Evolutionary conservation across 2,329 filamentous ascomycete species (phyloP).

Genomic region (Colletotrichum navitas): DNA sequence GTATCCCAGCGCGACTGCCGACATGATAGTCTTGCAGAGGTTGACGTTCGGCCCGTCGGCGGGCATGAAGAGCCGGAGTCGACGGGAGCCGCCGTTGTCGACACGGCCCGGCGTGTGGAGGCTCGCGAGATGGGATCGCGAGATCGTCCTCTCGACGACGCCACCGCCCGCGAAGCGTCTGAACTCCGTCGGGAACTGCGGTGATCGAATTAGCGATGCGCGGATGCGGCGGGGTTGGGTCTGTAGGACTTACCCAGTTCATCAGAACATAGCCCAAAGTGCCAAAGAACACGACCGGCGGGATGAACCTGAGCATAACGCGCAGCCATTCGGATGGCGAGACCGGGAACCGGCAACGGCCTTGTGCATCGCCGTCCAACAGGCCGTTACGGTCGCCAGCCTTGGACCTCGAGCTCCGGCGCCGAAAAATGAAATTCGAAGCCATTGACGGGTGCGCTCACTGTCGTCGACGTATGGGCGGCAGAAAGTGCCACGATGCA

Average conservation of each 20-base stretch:
- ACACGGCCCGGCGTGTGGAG: neutral
- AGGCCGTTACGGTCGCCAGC: neutral
- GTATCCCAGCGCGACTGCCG: constrained; percentile 54
- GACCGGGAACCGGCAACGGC: neutral
- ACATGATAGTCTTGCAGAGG: constrained; percentile 56
- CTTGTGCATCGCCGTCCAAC: constrained; percentile 8
- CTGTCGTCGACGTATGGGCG: neutral
- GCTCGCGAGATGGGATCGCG: constrained; percentile 8
- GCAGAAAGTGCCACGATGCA: neutral
- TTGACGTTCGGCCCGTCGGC: constrained; percentile 53
- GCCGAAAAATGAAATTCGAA: neutral
- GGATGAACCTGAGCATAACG: neutral
- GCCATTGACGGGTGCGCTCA: neutral
- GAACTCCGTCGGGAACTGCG: constrained; percentile 11
- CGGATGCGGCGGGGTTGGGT: too few relatives aligned
- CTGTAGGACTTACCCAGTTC: constrained; percentile 2
- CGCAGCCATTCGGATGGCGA: neutral
- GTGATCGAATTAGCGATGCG: neutral
- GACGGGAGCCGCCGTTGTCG: constrained; percentile 43
- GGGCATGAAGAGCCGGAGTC: constrained; percentile 54
- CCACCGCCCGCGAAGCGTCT: neutral
- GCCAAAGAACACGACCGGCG: constrained; percentile 12
- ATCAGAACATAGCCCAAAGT: neutral
- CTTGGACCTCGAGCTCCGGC: neutral
- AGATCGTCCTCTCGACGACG: constrained; percentile 1